phyloP scores from a whole-genome alignment of 306 rosid species.

The Casuarina equisetifolia region DNA sequence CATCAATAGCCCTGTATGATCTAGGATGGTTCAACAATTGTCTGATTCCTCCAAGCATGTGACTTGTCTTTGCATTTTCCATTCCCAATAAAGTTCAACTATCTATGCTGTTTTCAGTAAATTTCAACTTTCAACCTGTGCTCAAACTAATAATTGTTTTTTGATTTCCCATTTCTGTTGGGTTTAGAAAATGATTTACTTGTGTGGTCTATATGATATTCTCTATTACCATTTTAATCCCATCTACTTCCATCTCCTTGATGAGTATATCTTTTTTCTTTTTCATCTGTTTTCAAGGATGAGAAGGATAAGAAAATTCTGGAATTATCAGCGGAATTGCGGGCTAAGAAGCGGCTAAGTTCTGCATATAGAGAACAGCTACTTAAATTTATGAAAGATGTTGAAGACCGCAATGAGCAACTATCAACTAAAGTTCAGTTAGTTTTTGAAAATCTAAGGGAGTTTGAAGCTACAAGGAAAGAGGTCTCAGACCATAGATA shows the following conservation, averaged over 20 bases:
- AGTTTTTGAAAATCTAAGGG: constrained; percentile 24
- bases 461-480: constrained; percentile 22
- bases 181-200: neutral
- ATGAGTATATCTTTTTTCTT: neutral
- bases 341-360: constrained; percentile 30
- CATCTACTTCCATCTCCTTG: neutral
- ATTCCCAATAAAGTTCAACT: neutral
- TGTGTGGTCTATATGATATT: neutral
- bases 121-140: neutral
- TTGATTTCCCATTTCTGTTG: neutral
- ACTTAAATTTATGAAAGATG: constrained; percentile 23
- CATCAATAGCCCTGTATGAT: too few species aligned
- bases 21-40: neutral
- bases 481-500: neutral
- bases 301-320: constrained; percentile 35
- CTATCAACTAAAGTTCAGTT: constrained; percentile 14
- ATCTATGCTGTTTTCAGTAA: neutral
- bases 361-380: constrained; percentile 27
- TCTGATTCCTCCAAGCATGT: neutral
- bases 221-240: neutral
- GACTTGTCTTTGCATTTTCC: neutral
- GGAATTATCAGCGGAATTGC: constrained; percentile 29
- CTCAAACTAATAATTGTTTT: neutral
- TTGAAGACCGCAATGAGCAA: constrained; percentile 27
- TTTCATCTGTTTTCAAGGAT: constrained; percentile 17